Base-by-base conservation (phyloP, 2,329 filamentous ascomycete genomes). In the Orbilia ellipsospora region DNA sequence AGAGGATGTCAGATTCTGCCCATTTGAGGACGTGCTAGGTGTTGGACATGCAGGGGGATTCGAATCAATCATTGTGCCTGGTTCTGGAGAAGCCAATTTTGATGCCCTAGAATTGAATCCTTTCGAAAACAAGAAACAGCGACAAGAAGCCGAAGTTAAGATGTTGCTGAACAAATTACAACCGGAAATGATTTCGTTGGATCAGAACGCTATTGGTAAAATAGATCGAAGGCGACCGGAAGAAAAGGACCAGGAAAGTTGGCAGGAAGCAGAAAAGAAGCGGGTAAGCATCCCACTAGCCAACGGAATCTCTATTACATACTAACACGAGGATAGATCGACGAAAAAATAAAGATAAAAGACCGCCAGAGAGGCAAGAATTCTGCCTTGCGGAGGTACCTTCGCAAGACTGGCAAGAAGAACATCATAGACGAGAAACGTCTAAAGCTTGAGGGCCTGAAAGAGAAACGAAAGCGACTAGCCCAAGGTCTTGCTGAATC, bases 351-450 rank as follows among this genome's bases (percentile, higher is more conserved):
- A 63, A 86, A 88, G 83, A 95, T 97, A 82, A 87, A 90, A 66
- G 93, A 75, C 28, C 64, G 72, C 6, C 72, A 92, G 16, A 86
- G 94, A 70, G 95, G 95, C 65, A 93, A 94, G 86, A 99, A 96
- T 81, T 93, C 91, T 79, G 92, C 92, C 72, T 84, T 98, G 78
- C 90, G 93, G 81, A 93, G 94, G 82, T 94, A 96, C 81, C 83
- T 98, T 80, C 86, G 95, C 78, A 98, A 98, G 88, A 94, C 95
- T 84, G 90, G 92, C 54, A 90, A 90, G 80, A 92, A 91, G 86
- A 98, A 98, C 82, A 88, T 99, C 70, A 93, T 99, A 82, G 95
- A 99, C 85, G 95, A 97, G 86, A 94, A 94, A 87, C 90, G 92
- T 81, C 83, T 97, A 82, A 90, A 90, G 81, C 90, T 94, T 56